These are phyloP conservation scores for Chloromonas sp. DNA, from an alignment of 163 green algal species.

Conservation along the genomic window DNA sequence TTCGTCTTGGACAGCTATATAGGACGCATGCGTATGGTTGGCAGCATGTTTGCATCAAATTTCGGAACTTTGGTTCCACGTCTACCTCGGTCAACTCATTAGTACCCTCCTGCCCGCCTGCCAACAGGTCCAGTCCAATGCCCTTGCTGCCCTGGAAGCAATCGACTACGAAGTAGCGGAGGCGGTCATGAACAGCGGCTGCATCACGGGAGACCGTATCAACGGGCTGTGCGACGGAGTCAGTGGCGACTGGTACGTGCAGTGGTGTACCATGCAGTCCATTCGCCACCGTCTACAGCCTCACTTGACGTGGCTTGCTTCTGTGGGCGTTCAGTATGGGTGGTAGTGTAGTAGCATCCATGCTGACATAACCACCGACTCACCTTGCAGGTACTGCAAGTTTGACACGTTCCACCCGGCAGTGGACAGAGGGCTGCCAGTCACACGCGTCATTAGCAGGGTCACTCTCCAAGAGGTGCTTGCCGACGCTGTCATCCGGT, in stretches of 20 bases:
- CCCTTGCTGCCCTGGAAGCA: constrained; percentile 89
- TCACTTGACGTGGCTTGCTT: too few relatives aligned
- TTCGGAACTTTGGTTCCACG: too few relatives aligned
- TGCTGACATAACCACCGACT: not conserved
- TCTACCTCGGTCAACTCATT: not conserved
- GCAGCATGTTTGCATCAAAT: too few relatives aligned
- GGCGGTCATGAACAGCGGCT: constrained; percentile 71
- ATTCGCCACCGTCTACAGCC: not conserved
- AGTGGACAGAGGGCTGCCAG: constrained; percentile 78
- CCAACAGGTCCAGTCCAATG: constrained; percentile 90
- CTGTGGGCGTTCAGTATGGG: too few relatives aligned
- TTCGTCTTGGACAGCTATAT: too few relatives aligned
- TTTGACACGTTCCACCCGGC: constrained; percentile 95
- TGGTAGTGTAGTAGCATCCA: too few relatives aligned
- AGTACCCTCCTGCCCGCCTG: not conserved
- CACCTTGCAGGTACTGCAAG: constrained; percentile 84
- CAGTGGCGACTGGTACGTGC: constrained; percentile 86
- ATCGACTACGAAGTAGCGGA: constrained; percentile 77
- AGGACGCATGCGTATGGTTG: too few relatives aligned
- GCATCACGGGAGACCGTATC: constrained; percentile 93
- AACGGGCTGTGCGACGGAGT: constrained; percentile 96
- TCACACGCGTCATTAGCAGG: constrained; percentile 90
- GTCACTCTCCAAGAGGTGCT: constrained; percentile 68
- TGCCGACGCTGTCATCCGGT: constrained; percentile 30
- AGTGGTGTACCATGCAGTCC: not conserved